Conservation (phyloP, 148 eudicot genomes). For the Cornus florida region DNA sequence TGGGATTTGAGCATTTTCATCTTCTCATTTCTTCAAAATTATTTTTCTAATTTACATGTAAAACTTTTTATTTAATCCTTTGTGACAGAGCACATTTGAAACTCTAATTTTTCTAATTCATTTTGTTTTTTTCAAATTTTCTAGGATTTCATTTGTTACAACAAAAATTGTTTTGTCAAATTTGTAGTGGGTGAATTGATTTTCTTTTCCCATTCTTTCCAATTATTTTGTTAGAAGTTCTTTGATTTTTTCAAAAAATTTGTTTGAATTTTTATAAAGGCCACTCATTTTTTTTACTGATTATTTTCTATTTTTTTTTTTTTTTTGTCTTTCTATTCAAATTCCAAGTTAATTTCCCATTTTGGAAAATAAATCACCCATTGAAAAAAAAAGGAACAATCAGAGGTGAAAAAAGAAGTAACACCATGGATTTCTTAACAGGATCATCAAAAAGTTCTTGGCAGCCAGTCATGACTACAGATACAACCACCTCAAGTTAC, state of each 20-base stretch:
- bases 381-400: slow-evolving; percentile 24
- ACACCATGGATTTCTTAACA: slow-evolving; percentile 50
- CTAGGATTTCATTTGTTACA: neutral
- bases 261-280: slow-evolving; percentile 22
- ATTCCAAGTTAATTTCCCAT: neutral
- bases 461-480: slow-evolving; percentile 53
- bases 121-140: neutral
- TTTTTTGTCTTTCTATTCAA: slow-evolving; percentile 22
- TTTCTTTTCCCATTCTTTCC: neutral
- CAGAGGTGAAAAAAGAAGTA: slow-evolving; percentile 14
- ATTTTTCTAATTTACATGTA: neutral
- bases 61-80: neutral
- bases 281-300: slow-evolving; percentile 12
- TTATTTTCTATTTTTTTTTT: slow-evolving; percentile 22
- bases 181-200: neutral
- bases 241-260: slow-evolving; percentile 27
- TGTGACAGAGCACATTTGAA: neutral
- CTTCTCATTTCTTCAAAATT: neutral
- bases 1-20: neutral
- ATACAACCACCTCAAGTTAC: slow-evolving; percentile 57
- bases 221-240: slow-evolving; percentile 15
- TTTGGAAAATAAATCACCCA: neutral
- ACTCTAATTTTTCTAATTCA: neutral
- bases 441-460: slow-evolving; percentile 70
- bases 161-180: neutral